Conservation (phyloP, 1,284 basidiomycete genomes). For the Fistulinella cinereoalba region DNA sequence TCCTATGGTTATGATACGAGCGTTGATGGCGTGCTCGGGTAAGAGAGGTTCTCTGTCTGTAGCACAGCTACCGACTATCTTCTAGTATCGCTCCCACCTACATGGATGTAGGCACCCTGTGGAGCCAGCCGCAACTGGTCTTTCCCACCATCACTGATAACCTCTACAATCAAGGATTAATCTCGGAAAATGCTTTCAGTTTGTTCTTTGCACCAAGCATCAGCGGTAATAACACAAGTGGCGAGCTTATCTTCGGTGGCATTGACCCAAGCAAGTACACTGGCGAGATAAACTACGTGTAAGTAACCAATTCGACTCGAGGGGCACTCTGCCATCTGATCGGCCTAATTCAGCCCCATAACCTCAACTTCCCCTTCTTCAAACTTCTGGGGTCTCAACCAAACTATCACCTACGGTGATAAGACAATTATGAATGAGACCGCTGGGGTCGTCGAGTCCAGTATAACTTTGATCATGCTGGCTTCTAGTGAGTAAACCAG, state of each 20-base stretch:
- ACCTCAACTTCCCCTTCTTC: constrained; percentile 49
- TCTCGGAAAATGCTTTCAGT: constrained; percentile 44
- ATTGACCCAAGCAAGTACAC: constrained; percentile 33
- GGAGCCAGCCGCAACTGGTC: constrained; percentile 11
- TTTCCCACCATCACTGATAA: constrained; percentile 48
- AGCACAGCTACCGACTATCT: neutral
- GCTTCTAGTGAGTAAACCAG: constrained; percentile 32
- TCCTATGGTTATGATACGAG: constrained; percentile 39
- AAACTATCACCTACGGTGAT: constrained; percentile 45
- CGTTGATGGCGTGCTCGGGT: constrained; percentile 54
- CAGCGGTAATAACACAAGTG: constrained; percentile 30
- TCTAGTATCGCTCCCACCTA: constrained; percentile 45
- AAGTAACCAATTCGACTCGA: too few relatives aligned
- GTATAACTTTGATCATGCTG: constrained; percentile 47
- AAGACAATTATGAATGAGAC: constrained; percentile 34
- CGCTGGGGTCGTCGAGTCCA: constrained; percentile 44
- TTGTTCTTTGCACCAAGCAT: constrained; percentile 49
- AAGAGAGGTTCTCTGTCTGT: neutral
- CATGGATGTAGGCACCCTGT: constrained; percentile 42
- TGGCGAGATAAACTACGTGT: constrained; percentile 47
- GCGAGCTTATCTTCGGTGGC: constrained; percentile 50
- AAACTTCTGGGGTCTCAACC: constrained; percentile 55
- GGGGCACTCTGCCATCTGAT: too few relatives aligned
- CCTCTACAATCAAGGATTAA: constrained; percentile 40
- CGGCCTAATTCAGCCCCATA: constrained; percentile 18